A percentile compares a stretch with the other conserved stretches of the same genome.
Evolutionary conservation across 2,329 filamentous ascomycete genomes (phyloP).

Genomic region (Helotiales sp.): DNA sequence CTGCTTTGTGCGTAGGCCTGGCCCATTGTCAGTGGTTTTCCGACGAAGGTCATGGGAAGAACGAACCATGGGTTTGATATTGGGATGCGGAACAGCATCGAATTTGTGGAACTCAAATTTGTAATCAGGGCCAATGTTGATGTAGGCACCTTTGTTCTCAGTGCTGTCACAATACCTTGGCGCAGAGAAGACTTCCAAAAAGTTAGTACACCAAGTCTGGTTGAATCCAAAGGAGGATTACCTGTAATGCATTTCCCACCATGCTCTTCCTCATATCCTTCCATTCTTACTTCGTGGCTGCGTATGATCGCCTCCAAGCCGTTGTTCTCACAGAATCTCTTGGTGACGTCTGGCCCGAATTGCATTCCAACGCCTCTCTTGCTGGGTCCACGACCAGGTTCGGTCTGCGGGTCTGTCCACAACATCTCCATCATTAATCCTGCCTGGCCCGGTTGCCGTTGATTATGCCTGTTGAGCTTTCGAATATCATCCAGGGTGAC

Average conservation of each 20-base stretch:
- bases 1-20: slow-evolving; percentile 86
- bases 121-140: slow-evolving; percentile 91
- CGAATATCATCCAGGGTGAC: slow-evolving; percentile 91
- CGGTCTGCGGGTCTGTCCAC: slow-evolving; percentile 94
- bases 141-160: slow-evolving; percentile 97
- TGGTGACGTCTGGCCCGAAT: slow-evolving; percentile 95
- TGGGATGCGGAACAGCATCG: slow-evolving; percentile 93
- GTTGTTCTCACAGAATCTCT: slow-evolving; percentile 95
- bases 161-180: slow-evolving; percentile 98
- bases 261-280: slow-evolving; percentile 98
- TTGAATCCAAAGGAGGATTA: slow-evolving; percentile 44
- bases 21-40: slow-evolving; percentile 21
- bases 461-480: slow-evolving; percentile 87
- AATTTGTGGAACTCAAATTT: slow-evolving; percentile 94
- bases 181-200: slow-evolving; percentile 80
- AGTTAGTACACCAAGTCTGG: slow-evolving; percentile 25
- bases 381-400: slow-evolving; percentile 86
- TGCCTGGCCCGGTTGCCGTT: slow-evolving; percentile 89
- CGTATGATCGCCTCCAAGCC: slow-evolving; percentile 93
- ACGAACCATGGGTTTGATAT: slow-evolving; percentile 88
- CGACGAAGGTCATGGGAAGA: not conserved
- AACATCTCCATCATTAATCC: slow-evolving; percentile 99
- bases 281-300: slow-evolving; percentile 98
- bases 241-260: slow-evolving; percentile 93
- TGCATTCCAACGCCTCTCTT: slow-evolving; percentile 97